Evolutionary conservation across 768 basidiomycete species (phyloP).

Genomic region (Lactarius psammicola): DNA sequence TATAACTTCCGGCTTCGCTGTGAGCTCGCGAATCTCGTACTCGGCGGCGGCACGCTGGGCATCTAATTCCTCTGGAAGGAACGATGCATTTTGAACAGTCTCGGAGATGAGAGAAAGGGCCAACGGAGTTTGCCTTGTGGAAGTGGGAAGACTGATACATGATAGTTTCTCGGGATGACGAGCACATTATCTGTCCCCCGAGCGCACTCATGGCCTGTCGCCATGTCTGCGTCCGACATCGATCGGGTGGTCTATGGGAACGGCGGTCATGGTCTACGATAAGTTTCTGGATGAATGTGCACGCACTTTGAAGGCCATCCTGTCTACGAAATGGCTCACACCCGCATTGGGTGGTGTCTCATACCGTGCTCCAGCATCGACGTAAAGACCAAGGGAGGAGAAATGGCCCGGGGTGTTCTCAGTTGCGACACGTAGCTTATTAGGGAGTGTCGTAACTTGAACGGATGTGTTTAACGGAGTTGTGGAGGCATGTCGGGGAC

Average conservation of each 20-base stretch:
- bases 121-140: constrained; percentile 71
- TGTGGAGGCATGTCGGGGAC: constrained; percentile 22
- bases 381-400: constrained; percentile 87
- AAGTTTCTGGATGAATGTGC: not conserved
- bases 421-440: constrained; percentile 89
- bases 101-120: constrained; percentile 90
- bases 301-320: constrained; percentile 94
- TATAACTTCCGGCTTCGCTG: constrained; percentile 87
- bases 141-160: constrained; percentile 99
- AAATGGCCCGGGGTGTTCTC: constrained; percentile 92
- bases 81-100: constrained; percentile 77
- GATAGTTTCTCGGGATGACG: constrained; percentile 89
- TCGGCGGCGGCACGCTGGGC: constrained; percentile 82
- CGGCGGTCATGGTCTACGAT: constrained; percentile 5
- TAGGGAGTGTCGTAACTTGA: constrained; percentile 81
- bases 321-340: constrained; percentile 87
- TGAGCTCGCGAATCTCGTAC: constrained; percentile 89
- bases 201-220: constrained; percentile 73
- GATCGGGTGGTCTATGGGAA: constrained; percentile 63
- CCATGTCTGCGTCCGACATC: constrained; percentile 76
- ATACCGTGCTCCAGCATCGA: constrained; percentile 92
- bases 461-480: constrained; percentile 37
- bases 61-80: constrained; percentile 75
- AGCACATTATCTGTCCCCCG: constrained; percentile 90
- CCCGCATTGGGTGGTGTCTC: constrained; percentile 73